These are phyloP conservation scores for Gossypium raimondii DNA, from an alignment of 345 rosid genomes.

Conservation along the genomic window DNA sequence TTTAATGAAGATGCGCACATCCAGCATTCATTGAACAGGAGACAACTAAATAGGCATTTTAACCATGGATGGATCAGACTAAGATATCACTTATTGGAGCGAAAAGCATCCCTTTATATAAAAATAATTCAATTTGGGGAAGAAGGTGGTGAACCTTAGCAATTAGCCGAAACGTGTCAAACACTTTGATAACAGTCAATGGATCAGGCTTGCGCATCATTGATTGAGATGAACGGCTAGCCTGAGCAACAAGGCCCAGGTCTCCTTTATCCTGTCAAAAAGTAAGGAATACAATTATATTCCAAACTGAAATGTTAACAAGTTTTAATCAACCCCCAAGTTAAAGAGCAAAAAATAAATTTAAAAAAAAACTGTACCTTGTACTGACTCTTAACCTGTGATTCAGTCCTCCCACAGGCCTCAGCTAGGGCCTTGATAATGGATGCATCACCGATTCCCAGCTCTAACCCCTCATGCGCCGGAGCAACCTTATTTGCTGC, in stretches of 20 bases:
- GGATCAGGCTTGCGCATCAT: constrained; percentile 88
- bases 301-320: neutral
- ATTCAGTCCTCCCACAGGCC: constrained; percentile 83
- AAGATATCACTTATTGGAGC: neutral
- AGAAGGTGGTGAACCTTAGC: constrained; percentile 60
- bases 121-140: neutral
- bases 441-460: constrained; percentile 81
- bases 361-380: constrained; percentile 33
- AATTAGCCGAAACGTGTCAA: constrained; percentile 65
- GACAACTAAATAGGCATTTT: neutral
- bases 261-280: constrained; percentile 70
- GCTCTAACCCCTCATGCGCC: constrained; percentile 86
- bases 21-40: neutral
- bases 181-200: constrained; percentile 76
- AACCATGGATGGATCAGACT: neutral
- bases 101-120: neutral
- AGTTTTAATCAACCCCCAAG: neutral
- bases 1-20: neutral
- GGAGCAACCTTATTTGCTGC: constrained; percentile 77
- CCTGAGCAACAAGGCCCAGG: constrained; percentile 91
- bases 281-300: neutral
- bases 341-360: neutral
- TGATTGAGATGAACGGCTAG: constrained; percentile 83
- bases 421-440: constrained; percentile 77
- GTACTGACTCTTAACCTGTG: constrained; percentile 58